A percentile compares a stretch with the other conserved stretches of the same genome.
These are phyloP conservation scores for Linnemannia schmuckeri DNA, from an alignment of 192 early-diverging fungal genomes.

Conservation along the genomic window DNA sequence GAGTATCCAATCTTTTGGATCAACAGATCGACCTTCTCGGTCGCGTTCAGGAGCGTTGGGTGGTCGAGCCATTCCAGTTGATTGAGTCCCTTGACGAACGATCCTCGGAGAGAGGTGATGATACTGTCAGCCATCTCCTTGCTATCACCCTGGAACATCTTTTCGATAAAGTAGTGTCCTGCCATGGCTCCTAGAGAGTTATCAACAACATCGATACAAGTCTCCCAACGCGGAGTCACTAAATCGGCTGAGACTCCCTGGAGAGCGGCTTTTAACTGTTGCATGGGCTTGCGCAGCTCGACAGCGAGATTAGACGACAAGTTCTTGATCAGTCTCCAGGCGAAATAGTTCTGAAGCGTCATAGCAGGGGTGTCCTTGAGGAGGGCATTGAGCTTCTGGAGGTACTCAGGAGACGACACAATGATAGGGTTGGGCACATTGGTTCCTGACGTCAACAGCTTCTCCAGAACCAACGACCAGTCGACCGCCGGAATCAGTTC, in stretches of 20 bases:
- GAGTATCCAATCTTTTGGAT: conserved; percentile 75
- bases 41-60: conserved; percentile 62
- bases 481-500: conserved; percentile 54
- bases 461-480: conserved; percentile 54
- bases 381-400: conserved; percentile 56
- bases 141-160: conserved; percentile 59
- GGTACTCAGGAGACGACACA: conserved; percentile 61
- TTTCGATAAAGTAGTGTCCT: conserved; percentile 59
- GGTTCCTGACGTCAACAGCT: conserved; percentile 18
- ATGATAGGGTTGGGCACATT: conserved; percentile 56
- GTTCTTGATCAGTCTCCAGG: conserved; percentile 59
- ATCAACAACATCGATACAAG: conserved; percentile 55
- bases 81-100: conserved; percentile 59
- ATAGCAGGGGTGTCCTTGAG: conserved; percentile 51
- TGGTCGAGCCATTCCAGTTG: conserved; percentile 71
- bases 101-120: conserved; percentile 57
- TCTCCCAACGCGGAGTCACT: conserved; percentile 65
- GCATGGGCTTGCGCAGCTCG: conserved; percentile 56
- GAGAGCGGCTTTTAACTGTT: conserved; percentile 49
- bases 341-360: conserved; percentile 64
- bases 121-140: conserved; percentile 64
- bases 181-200: conserved; percentile 51
- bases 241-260: conserved; percentile 61
- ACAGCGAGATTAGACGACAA: conserved; percentile 58
- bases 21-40: conserved; percentile 70